Evolutionary conservation across 768 basidiomycete genomes (phyloP), one percentile per base, ranked within the genome.

Genomic region (Agrocybe praecox): DNA sequence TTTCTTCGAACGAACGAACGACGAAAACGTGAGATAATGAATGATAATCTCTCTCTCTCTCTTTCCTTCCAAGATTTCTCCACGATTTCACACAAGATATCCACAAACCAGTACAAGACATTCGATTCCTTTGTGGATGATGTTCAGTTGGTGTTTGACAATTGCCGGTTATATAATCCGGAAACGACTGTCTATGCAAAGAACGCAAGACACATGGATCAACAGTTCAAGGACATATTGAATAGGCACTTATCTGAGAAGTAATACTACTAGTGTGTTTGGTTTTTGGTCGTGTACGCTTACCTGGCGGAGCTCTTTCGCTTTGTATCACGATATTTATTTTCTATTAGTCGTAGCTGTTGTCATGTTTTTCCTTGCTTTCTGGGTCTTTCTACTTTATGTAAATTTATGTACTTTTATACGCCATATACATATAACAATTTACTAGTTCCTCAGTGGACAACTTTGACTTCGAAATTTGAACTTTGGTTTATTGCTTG

Each of bases 21-120:
- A 29, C 26, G 9, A 29, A 29, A 33, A 6, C 29, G 18, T 11
- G 1, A n/a, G 11, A 19, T n/a, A 6, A 29, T 18, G 14, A n/a
- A 11, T 4, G 12, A 32, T 18, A 17, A 14, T 17, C 23, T 34
- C n/a, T 6, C 29, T 19, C 10, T 22, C 9, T 50, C 7, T 19
- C 29, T 33, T 18, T 26, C 22, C n/a, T 29, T 29, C 14, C n/a
- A 53, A 97, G 94, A 98, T 71, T 84, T 98, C 64, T 74, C 77
- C 53, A 94, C 92, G 1, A 96, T 98, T 85, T 84, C 89, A 62
- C 80, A 88, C 67, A 98, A 94, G 72, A 82, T 98, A n/a, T 88
- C 93, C 33, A 85, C 80, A n/a, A 90, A 90, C 67, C 85, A 90
- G 66, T 98, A 98, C 70, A 70, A 78, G 11, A 78, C 80, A n/a